These are phyloP conservation scores for cucumber (Cucumis sativus) DNA, from an alignment of 306 rosid species.

Conservation along the genomic window DNA sequence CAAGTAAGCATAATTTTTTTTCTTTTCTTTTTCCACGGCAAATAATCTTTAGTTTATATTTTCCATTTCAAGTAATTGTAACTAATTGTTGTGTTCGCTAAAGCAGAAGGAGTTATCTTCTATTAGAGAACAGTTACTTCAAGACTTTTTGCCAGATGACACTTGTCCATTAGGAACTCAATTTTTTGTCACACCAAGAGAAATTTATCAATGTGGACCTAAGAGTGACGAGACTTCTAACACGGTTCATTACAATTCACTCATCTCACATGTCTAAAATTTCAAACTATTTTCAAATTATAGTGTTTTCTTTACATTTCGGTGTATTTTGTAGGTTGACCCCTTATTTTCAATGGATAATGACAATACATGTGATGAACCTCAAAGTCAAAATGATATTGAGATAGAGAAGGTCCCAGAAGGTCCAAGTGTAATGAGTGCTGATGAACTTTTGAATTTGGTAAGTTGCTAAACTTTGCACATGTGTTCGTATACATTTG, in stretches of 20 bases:
- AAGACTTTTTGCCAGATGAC: slow-evolving; percentile 47
- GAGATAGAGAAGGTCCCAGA: slow-evolving; percentile 16
- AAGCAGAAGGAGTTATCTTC: slow-evolving; percentile 20
- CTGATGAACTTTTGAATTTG: slow-evolving; percentile 58
- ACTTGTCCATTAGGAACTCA: slow-evolving; percentile 43
- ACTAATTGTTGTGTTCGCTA: not conserved
- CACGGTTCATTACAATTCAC: not conserved
- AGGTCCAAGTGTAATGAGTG: slow-evolving; percentile 38
- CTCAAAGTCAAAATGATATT: slow-evolving; percentile 26
- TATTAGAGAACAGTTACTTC: slow-evolving; percentile 34
- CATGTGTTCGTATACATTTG: not conserved
- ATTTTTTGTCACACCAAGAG: slow-evolving; percentile 32
- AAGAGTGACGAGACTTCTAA: slow-evolving; percentile 12
- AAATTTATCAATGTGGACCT: slow-evolving; percentile 22
- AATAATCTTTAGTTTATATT: not conserved
- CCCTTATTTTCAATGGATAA: slow-evolving; percentile 46
- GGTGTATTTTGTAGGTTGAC: slow-evolving; percentile 33
- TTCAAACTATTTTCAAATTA: not conserved
- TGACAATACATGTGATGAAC: slow-evolving; percentile 23
- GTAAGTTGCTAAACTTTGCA: slow-evolving; percentile 26
- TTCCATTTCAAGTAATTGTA: not conserved
- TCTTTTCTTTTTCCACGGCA: not conserved
- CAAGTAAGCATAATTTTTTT: slow-evolving; percentile 23
- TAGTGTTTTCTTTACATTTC: not conserved
- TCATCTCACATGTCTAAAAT: not conserved